Evolutionary conservation across 2,329 filamentous ascomycete species (phyloP), one percentile per base, ranked within the genome.

Genomic region (Plectosphaerella sp.): DNA sequence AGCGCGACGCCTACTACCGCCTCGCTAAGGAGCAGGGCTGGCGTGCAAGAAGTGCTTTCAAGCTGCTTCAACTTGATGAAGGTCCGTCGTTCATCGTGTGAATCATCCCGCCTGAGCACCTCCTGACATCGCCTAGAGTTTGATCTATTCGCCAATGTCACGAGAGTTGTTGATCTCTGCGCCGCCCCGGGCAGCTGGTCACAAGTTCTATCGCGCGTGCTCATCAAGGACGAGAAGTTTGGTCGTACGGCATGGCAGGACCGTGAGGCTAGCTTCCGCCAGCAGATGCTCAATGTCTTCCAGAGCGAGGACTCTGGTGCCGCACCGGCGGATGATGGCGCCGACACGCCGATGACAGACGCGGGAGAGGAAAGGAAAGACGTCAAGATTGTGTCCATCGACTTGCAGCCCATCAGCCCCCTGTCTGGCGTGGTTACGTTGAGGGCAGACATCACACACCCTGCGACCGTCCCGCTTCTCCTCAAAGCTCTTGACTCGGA

Each of bases 21-120:
- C 88, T 99, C 9, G 94, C 94, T 16, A 99, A 99, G 73, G 94
- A 99, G 71, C 94, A 99, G 76, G 95, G 95, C 58, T 99, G 94
- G 93, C 89, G 94, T 36, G 94, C 94, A 25, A 83, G 94, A 53
- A 96, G 91, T 59, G 94, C 94, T 9, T 99, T 97, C 77, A 99
- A 99, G 72, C 83, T 99, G 22, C 84, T 99, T 12, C 94, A 99
- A 70, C 84, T 99, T 22, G 92, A 99, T 68, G 91, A 87, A 74
- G 83, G 83, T 84, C 54, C 54, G 62, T 54, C 36, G 83, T 84
- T 54, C 54, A 62, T 54, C 36, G 22, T 12, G 11, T 43, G 47
- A 42, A 49, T 48, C 18, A 48, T 46, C 51, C 22, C 28, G 22
- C 47, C 20, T 43, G 33, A 58, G 49, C 7, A 49, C 48, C 60